Conservation (phyloP, 331 rosid species). For the Malus hybrid region DNA sequence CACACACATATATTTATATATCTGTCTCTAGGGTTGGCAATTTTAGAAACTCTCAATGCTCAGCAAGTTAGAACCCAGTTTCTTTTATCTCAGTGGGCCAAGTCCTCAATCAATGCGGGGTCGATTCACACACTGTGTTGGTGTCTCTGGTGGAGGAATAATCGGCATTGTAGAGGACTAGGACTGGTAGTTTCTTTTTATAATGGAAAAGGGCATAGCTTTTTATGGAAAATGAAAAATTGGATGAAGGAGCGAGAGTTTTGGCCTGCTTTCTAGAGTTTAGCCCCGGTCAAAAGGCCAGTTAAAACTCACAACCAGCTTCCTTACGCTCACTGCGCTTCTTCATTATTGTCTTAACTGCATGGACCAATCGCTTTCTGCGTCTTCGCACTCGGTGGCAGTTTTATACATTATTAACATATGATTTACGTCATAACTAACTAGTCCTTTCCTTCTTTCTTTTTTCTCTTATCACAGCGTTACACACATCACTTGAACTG, state of each 20-base stretch:
- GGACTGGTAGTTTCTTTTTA: not conserved
- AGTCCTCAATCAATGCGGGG: not conserved
- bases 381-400: not conserved
- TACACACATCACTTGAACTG: too few relatives aligned
- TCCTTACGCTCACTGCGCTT: not conserved
- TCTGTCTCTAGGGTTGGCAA: too few relatives aligned
- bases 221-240: not conserved
- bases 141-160: too few relatives aligned
- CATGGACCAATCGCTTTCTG: not conserved
- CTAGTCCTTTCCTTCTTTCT: too few relatives aligned
- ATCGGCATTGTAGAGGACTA: not conserved
- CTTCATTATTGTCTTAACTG: not conserved
- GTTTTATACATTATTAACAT: not conserved
- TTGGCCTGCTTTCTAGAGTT: not conserved
- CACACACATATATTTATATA: not conserved
- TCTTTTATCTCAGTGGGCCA: not conserved
- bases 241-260: slow-evolving; percentile 19
- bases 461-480: too few relatives aligned
- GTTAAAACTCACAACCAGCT: not conserved
- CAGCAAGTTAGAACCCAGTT: too few relatives aligned
- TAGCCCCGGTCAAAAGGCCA: slow-evolving; percentile 20
- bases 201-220: not conserved
- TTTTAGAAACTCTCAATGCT: not conserved
- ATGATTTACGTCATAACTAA: too few relatives aligned
- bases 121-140: not conserved